Evolutionary conservation across 1,139 yeast genomes (phyloP).

Genomic region (Spathaspora sp.): DNA sequence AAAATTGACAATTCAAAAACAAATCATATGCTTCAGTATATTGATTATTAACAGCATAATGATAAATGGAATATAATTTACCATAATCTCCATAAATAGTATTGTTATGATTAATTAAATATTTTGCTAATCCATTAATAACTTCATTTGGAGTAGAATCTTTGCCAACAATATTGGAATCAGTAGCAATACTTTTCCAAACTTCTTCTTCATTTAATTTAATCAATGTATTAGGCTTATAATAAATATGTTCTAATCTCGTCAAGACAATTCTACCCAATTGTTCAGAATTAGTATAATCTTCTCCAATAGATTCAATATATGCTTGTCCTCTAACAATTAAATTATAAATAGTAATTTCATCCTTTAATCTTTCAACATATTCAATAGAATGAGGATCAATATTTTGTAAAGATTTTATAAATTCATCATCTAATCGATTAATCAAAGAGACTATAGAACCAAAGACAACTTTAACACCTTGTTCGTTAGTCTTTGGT

Average conservation of each 20-base stretch:
- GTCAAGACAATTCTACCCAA: constrained; percentile 77
- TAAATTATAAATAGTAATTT: constrained; percentile 69
- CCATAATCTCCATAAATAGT: constrained; percentile 79
- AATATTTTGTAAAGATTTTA: constrained; percentile 79
- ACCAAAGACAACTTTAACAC: constrained; percentile 76
- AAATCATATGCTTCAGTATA: constrained; percentile 85
- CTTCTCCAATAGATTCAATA: constrained; percentile 60
- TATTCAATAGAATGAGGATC: constrained; percentile 97
- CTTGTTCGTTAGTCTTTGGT: constrained; percentile 64
- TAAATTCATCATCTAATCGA: constrained; percentile 93
- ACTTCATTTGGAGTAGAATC: constrained; percentile 41
- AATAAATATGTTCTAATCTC: constrained; percentile 90
- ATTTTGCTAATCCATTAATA: constrained; percentile 63
- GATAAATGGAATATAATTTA: constrained; percentile 81
- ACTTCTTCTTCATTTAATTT: constrained; percentile 67
- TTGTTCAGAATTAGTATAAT: constrained; percentile 53
- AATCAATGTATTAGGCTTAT: constrained; percentile 81
- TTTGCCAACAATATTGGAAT: constrained; percentile 36
- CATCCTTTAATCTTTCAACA: constrained; percentile 87
- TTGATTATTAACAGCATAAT: constrained; percentile 84
- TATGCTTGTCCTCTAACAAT: constrained; percentile 85
- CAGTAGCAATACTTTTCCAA: constrained; percentile 51
- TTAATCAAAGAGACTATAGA: constrained; percentile 85
- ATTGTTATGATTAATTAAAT: constrained; percentile 65
- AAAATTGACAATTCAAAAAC: constrained; percentile 82